Evolutionary conservation across 768 basidiomycete species (phyloP), one percentile per base, ranked within the genome.

Genomic region (Rhodotorula taiwanensis): DNA sequence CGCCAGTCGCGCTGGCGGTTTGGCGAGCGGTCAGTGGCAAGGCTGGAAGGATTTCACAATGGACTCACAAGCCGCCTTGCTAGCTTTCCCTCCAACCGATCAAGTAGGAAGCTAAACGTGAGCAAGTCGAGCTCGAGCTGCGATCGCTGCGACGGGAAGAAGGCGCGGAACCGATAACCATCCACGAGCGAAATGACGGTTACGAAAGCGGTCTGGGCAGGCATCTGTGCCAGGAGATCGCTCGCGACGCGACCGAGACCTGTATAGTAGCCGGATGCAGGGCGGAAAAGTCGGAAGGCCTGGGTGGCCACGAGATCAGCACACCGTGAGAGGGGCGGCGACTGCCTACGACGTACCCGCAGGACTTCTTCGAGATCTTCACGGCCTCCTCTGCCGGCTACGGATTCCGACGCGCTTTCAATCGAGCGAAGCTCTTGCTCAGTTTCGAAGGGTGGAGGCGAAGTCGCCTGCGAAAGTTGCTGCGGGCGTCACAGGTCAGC

Each of bases 361-460:
- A 67, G 58, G 1, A 67, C 62, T 1, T 45, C 25, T 11, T 20
- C 6, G 25, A 67, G 55, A 28, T 67, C 66, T 1, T 63, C 58
- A 3, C 61, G 61, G 5, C 58, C 61, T 0, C 50, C 55, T 3
- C 58, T 25, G 0, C 54, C 66, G 1, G n/a, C 16, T 1, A 55
- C 66, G 33, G 63, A 67, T 20, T 63, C 62, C 14, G 62, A 55
- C 23, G 56, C 49, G 58, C 63, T 55, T 25, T 55, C 33, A 8
- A 50, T 33, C 14, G 16, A 21, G 3, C 51, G 48, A n/a, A 67
- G 27, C 34, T 69, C 67, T 21, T 52, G 31, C 48, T 60, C 55
- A 36, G 61, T 48, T 20, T 2, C 34, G 18, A n/a, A 10, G 27
- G 36, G 14, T 11, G 18, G 5, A 0, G 39, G 13, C 44, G 36